These are phyloP conservation scores for Rosa hybrid DNA, from an alignment of 331 rosid species.

Conservation along the genomic window DNA sequence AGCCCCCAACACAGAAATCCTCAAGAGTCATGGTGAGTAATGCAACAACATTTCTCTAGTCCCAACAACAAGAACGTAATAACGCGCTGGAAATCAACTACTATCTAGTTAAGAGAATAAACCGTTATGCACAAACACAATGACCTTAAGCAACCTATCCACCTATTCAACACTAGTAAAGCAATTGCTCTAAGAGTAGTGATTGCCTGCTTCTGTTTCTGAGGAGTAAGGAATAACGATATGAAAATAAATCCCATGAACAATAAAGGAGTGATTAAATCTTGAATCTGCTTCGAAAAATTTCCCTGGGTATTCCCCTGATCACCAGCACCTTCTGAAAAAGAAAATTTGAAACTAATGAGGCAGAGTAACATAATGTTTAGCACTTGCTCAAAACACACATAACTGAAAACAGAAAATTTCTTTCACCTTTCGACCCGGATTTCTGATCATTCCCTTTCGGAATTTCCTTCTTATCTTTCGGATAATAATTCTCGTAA, in stretches of 20 bases:
- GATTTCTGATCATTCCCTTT: conserved; percentile 27
- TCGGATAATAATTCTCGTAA: conserved; percentile 37
- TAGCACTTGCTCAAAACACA: neutral
- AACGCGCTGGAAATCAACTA: neutral
- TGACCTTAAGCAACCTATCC: neutral
- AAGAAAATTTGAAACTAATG: neutral
- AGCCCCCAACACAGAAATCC: neutral
- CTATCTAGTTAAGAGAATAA: neutral
- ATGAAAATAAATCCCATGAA: conserved; percentile 52
- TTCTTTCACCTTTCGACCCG: conserved; percentile 20
- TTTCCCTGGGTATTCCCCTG: conserved; percentile 45
- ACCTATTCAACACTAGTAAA: conserved; percentile 3
- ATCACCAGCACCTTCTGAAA: conserved; percentile 59
- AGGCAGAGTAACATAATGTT: neutral
- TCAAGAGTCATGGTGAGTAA: neutral
- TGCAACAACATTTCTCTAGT: neutral
- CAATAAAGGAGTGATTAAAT: conserved; percentile 44
- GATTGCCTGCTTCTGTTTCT: conserved; percentile 66
- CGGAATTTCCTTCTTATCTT: conserved; percentile 20
- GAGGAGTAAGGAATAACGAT: conserved; percentile 48
- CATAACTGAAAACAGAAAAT: neutral
- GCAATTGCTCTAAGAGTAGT: neutral
- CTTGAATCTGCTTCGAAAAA: conserved; percentile 53
- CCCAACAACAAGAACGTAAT: neutral
- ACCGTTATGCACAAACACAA: neutral